Percentiles rank a stretch among this genome's conserved stretches.
Conservation (phyloP, 2,329 filamentous ascomycete genomes). For the Acrocalymma vagum region DNA sequence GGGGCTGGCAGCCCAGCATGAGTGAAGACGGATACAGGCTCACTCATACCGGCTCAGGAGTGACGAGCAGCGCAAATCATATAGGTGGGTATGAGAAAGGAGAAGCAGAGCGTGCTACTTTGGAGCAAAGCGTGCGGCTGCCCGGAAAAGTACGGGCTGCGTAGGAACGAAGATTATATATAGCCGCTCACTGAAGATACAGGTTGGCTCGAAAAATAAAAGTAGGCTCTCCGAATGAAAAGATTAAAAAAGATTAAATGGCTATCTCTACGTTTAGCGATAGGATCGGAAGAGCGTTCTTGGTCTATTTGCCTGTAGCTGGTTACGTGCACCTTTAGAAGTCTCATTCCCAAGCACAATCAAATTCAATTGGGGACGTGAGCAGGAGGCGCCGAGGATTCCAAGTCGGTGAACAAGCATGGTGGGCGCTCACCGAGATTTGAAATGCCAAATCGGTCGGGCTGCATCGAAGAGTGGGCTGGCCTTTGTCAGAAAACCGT, state of each 20-base stretch:
- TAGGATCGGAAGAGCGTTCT: too few relatives aligned
- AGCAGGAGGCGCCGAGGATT: constrained; percentile 21
- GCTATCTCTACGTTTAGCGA: too few relatives aligned
- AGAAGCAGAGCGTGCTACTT: constrained; percentile 14
- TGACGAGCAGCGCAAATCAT: constrained; percentile 28
- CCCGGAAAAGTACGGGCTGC: constrained; percentile 26
- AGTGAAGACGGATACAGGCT: constrained; percentile 35
- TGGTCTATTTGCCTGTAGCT: too few relatives aligned
- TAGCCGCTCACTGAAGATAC: constrained; percentile 3
- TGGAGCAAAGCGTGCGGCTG: constrained; percentile 9
- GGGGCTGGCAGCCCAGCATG: constrained; percentile 21
- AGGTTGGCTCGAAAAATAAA: constrained; percentile 2
- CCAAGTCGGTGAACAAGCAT: constrained; percentile 23
- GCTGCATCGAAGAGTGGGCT: constrained; percentile 35
- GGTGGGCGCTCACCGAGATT: constrained; percentile 28
- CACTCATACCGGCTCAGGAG: constrained; percentile 22
- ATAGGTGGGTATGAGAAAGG: constrained; percentile 15
- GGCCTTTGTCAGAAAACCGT: constrained; percentile 29
- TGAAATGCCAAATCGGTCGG: constrained; percentile 30
- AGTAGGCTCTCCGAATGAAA: constrained; percentile 3
- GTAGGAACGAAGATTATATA: constrained; percentile 21
- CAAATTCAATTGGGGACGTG: constrained; percentile 22
- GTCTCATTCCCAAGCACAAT: constrained; percentile 34
- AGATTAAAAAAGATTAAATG: too few relatives aligned
- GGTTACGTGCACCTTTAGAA: too few relatives aligned